These are phyloP conservation scores for Xylaria sp. DNA, from an alignment of 2,329 filamentous ascomycete species.

Conservation along the genomic window DNA sequence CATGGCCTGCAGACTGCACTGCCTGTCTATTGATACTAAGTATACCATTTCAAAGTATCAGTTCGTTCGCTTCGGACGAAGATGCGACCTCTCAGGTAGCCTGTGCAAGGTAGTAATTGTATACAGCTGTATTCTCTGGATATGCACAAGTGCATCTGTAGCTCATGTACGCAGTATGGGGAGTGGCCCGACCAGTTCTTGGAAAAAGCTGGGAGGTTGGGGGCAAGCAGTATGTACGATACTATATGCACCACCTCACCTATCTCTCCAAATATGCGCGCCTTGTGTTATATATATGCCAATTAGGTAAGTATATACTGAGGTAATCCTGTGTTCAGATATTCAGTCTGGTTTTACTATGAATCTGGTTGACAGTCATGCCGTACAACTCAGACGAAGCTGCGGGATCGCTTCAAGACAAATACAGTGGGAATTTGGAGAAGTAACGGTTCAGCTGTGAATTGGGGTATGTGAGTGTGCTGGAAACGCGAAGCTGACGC, in stretches of 20 bases:
- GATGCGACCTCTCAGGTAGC: constrained; percentile 25
- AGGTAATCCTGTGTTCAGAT: neutral
- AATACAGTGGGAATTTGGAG: constrained; percentile 13
- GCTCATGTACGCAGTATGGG: constrained; percentile 2
- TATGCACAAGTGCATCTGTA: constrained; percentile 9
- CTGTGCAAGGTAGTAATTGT: constrained; percentile 11
- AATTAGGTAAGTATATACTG: neutral
- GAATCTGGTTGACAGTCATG: neutral
- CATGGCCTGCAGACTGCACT: constrained; percentile 2
- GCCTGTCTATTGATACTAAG: neutral
- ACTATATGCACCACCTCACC: neutral
- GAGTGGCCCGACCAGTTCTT: constrained; percentile 22
- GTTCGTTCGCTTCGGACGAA: neutral
- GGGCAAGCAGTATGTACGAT: neutral
- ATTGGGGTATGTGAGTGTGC: constrained; percentile 4
- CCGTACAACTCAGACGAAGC: constrained; percentile 17
- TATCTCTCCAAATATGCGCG: neutral
- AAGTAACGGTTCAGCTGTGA: constrained; percentile 12
- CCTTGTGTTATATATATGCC: neutral
- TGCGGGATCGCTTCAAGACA: neutral
- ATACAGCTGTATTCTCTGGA: neutral
- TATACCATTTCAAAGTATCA: neutral
- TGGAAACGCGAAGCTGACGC: constrained; percentile 45
- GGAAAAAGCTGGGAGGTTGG: constrained; percentile 27
- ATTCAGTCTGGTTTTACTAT: neutral